A percentile compares a stretch with the other conserved stretches of the same genome.
Conservation (phyloP, 2,329 filamentous ascomycete species). For the Penicillium hordei region DNA sequence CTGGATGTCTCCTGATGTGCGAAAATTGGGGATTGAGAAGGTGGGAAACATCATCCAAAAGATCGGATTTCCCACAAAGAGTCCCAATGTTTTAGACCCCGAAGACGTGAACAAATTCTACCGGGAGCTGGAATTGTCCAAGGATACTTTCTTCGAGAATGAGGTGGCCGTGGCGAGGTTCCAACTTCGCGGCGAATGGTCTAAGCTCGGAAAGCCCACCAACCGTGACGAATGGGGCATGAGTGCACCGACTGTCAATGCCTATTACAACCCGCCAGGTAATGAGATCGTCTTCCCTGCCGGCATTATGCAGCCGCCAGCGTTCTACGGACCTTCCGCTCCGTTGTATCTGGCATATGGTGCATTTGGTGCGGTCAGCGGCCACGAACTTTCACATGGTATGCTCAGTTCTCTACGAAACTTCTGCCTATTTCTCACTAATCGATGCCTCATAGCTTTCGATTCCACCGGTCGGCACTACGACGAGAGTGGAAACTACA, state of each 20-base stretch:
- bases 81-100: constrained; percentile 62
- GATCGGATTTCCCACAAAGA: constrained; percentile 65
- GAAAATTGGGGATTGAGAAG: constrained; percentile 61
- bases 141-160: constrained; percentile 59
- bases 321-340: constrained; percentile 60
- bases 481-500: constrained; percentile 64
- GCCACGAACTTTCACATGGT: constrained; percentile 67
- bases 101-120: constrained; percentile 59
- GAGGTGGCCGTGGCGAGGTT: constrained; percentile 53
- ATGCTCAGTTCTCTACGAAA: constrained; percentile 8
- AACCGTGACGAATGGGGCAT: constrained; percentile 62
- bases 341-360: constrained; percentile 68
- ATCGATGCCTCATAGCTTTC: constrained; percentile 50
- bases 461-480: constrained; percentile 66
- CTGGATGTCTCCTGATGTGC: constrained; percentile 66
- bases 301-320: constrained; percentile 67
- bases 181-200: constrained; percentile 54
- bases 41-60: constrained; percentile 67
- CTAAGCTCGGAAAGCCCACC: constrained; percentile 59
- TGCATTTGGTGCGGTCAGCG: constrained; percentile 66
- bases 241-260: constrained; percentile 63
- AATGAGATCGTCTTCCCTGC: constrained; percentile 70
- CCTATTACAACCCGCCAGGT: constrained; percentile 63
- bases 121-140: constrained; percentile 51
- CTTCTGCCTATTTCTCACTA: constrained; percentile 1